Evolutionary conservation across 169 alveolate species (phyloP).

Genomic region (Eimeria acervulina): DNA sequence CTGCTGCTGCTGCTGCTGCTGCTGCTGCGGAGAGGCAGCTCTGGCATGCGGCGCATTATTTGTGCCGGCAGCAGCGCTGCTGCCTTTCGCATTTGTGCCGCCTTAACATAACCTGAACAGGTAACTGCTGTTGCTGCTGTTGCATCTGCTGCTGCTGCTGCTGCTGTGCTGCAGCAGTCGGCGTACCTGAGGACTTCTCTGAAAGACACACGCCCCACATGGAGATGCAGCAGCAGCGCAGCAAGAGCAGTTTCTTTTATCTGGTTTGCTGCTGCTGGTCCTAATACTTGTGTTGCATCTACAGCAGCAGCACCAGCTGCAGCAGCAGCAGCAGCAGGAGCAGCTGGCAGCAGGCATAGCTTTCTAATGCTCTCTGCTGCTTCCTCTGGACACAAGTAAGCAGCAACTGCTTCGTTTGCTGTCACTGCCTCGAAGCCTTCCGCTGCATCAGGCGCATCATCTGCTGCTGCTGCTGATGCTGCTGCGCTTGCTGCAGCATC

Average conservation of each 20-base stretch:
- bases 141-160: neutral
- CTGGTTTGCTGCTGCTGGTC: slow-evolving; percentile 14
- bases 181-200: neutral
- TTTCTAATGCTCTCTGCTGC: slow-evolving; percentile 4
- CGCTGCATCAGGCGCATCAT: neutral
- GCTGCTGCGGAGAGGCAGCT: neutral
- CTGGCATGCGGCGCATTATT: slow-evolving; percentile 28
- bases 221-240: slow-evolving; percentile 54
- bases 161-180: slow-evolving; percentile 8
- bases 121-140: slow-evolving; percentile 14
- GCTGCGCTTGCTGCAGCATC: neutral
- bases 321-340: neutral
- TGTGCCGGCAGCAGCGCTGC: neutral
- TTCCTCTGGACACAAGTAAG: neutral
- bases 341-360: neutral
- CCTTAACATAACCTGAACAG: neutral
- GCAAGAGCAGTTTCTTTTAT: slow-evolving; percentile 29
- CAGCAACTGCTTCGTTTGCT: slow-evolving; percentile 10
- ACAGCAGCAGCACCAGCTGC: slow-evolving; percentile 3
- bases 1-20: slow-evolving; percentile 42
- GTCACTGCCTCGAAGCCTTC: neutral
- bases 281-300: neutral
- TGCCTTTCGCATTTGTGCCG: neutral
- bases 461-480: slow-evolving; percentile 2
- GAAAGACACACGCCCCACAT: neutral